Base-by-base conservation (phyloP, 495 filamentous ascomycete species). In the Xylaria sp. region DNA sequence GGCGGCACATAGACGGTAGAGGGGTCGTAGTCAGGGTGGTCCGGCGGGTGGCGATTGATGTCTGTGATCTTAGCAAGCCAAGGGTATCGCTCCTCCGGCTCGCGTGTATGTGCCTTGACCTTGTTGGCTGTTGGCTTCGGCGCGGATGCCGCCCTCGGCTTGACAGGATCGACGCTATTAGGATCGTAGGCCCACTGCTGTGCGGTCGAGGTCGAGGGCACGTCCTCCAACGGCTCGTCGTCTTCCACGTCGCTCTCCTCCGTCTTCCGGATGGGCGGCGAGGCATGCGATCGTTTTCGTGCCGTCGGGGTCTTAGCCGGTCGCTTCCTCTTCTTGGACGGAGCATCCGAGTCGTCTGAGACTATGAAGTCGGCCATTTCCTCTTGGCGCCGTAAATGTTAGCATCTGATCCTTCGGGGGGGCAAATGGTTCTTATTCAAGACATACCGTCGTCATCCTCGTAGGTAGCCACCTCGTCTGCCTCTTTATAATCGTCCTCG, bases 11-110 rank as follows among this genome's bases (percentile, higher is more conserved):
- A 96, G 24, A 99, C 86, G 0, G 94, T 95, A 14, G 92, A 87
- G n/a, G 93, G 94, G 74, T 99, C 95, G 72, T 93, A 97, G 63
- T 98, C 95, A 0, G 93, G 91, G 79, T 97, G 90, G n/a, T 86
- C 89, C 4, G 88, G 87, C 2, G 92, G 87, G 72, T 98, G 90
- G 48, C 90, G 87, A 77, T 97, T 94, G 5, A 91, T 91, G 79
- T 99, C 97, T 65, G 84, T 83, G 61, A 94, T 85, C 65, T 93
- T 89, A 26, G 93, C 97, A 63, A 99, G 86, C 97, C 97, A 99
- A 3, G 90, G 75, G 77, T 98, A 95, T 73, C 97, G 88, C 50
- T 92, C 84, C 64, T 95, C 92, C 2, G 94, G 94, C 29, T 97
- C 93, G 40, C 86, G 91, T 19, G 85, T 86, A 73, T 93, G 91